Percentiles rank a stretch among this genome's conserved stretches.
Conservation (phyloP, 176 grass and related monocot species). For the Cenchrus purpureus region DNA sequence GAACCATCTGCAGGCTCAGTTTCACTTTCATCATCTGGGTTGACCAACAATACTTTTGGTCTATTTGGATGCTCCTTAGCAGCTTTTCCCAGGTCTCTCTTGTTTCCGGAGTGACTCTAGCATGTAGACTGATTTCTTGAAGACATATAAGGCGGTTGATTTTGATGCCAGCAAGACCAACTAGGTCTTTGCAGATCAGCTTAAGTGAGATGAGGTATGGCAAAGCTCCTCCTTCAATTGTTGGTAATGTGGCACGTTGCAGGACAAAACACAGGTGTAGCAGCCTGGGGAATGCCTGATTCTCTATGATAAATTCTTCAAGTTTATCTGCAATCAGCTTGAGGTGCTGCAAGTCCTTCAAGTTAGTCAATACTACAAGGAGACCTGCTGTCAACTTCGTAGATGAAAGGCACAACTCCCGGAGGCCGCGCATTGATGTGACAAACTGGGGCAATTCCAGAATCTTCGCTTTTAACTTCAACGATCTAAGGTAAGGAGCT, state of each 20-base stretch:
- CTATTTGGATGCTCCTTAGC: conserved; percentile 19
- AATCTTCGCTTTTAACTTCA: conserved; percentile 12
- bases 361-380: conserved; percentile 30
- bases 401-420: conserved; percentile 31
- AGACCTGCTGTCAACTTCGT: neutral
- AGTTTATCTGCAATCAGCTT: conserved; percentile 31
- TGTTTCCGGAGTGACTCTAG: conserved; percentile 15
- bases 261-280: conserved; percentile 25
- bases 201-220: conserved; percentile 22
- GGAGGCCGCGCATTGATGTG: neutral
- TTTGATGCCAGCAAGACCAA: conserved; percentile 9
- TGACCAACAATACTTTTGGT: conserved; percentile 9
- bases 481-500: conserved; percentile 29
- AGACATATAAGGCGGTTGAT: conserved; percentile 11
- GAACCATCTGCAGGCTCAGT: neutral
- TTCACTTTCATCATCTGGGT: neutral
- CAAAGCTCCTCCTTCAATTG: conserved; percentile 29
- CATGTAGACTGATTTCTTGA: conserved; percentile 24
- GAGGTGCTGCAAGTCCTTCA: conserved; percentile 32
- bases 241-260: conserved; percentile 5
- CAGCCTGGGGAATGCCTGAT: neutral
- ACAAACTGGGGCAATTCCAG: conserved; percentile 29
- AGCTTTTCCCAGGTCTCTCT: conserved; percentile 2
- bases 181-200: conserved; percentile 24
- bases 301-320: neutral